phyloP scores from a whole-genome alignment of 1,139 yeast species.

The Hemisphaericaspora xylofermentans region DNA sequence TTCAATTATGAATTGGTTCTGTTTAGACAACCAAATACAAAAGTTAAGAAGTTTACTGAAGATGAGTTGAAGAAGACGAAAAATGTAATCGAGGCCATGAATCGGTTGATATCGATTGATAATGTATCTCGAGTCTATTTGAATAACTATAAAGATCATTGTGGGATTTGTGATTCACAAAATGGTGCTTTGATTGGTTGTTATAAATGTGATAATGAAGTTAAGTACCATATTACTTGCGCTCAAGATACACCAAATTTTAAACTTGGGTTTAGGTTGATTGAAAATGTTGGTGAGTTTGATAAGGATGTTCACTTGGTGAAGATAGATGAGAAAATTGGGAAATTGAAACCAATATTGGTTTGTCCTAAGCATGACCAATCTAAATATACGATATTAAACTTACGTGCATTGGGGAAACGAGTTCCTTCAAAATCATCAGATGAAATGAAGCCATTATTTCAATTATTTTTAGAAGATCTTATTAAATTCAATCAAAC shows the following conservation, averaged over 20 bases:
- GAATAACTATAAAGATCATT: conserved; percentile 20
- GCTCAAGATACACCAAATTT: conserved; percentile 51
- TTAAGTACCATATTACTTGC: conserved; percentile 62
- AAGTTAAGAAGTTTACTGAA: background rate
- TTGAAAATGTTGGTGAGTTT: conserved; percentile 7
- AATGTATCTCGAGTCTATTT: conserved; percentile 31
- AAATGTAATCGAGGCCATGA: conserved; percentile 12
- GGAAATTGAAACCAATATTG: conserved; percentile 43
- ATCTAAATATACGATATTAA: conserved; percentile 15
- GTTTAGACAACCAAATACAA: background rate
- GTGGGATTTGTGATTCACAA: conserved; percentile 30
- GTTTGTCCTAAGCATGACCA: conserved; percentile 42
- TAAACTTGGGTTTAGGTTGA: conserved; percentile 46
- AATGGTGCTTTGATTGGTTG: conserved; percentile 35
- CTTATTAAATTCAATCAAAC: conserved; percentile 21
- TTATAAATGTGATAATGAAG: conserved; percentile 24
- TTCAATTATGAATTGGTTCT: conserved; percentile 34
- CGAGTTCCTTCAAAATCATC: conserved; percentile 21
- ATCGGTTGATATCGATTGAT: conserved; percentile 25
- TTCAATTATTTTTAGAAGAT: conserved; percentile 47
- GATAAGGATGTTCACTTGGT: conserved; percentile 22
- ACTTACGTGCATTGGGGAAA: conserved; percentile 34
- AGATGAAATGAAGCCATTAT: conserved; percentile 29
- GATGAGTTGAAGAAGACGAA: conserved; percentile 4
- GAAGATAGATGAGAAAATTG: conserved; percentile 29